Evolutionary conservation across 2,329 filamentous ascomycete species (phyloP).

Genomic region (Pseudocercospora fuligena): DNA sequence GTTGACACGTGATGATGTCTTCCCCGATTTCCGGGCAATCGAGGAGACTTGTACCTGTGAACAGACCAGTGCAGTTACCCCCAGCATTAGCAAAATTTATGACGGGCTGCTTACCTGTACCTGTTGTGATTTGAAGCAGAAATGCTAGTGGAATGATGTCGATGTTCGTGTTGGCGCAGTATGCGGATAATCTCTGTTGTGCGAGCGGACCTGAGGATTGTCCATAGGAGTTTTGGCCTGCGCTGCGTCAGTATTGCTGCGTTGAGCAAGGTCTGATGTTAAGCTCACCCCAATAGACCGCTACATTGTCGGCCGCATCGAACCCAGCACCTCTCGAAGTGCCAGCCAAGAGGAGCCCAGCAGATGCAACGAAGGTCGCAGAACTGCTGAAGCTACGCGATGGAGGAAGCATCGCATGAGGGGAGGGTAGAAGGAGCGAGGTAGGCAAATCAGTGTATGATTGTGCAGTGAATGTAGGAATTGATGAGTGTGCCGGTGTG

Average conservation of each 20-base stretch:
- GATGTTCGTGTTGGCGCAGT: conserved; percentile 60
- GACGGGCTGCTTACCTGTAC: conserved; percentile 51
- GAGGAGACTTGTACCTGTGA: conserved; percentile 62
- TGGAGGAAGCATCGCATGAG: conserved; percentile 21
- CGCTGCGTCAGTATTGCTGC: neutral
- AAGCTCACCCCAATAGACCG: conserved; percentile 17
- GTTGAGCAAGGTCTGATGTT: neutral
- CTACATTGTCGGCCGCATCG: conserved; percentile 21
- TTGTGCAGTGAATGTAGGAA: neutral
- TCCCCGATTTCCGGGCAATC: conserved; percentile 66
- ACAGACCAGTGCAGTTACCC: conserved; percentile 62
- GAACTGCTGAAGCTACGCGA: conserved; percentile 19
- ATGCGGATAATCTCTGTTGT: conserved; percentile 62
- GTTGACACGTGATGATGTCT: conserved; percentile 65
- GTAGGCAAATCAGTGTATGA: neutral
- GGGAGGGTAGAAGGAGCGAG: neutral
- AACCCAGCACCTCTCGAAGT: conserved; percentile 23
- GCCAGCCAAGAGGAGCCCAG: conserved; percentile 24
- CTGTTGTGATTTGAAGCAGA: conserved; percentile 58
- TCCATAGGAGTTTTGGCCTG: conserved; percentile 63
- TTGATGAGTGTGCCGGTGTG: neutral
- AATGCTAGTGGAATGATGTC: conserved; percentile 69
- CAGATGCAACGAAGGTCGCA: conserved; percentile 22
- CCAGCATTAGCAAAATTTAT: conserved; percentile 70
- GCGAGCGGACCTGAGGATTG: conserved; percentile 50